phyloP scores from a whole-genome alignment of 768 basidiomycete genomes.

The Daedaleopsis sinensis region DNA sequence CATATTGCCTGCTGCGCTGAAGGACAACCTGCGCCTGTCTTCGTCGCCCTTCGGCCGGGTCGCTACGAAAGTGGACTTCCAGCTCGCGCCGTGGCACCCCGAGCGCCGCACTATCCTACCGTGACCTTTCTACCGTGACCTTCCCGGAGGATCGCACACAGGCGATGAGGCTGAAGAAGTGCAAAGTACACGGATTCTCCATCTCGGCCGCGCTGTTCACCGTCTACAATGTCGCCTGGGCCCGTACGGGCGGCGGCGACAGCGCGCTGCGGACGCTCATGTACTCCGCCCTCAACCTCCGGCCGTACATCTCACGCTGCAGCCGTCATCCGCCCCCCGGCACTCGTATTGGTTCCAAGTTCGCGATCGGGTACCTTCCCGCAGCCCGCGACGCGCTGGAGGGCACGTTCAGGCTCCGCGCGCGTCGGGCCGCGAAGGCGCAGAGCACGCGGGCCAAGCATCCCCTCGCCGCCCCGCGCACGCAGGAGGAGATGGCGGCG shows the following conservation, averaged over 20 bases:
- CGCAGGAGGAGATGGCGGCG: too few species aligned
- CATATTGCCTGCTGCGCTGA: conserved; percentile 49
- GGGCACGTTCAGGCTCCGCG: conserved; percentile 74
- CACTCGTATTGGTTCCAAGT: conserved; percentile 82
- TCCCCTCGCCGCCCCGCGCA: too few species aligned
- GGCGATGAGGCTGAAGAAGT: conserved; percentile 63
- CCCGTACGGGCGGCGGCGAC: conserved; percentile 46
- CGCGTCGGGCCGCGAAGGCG: conserved; percentile 65
- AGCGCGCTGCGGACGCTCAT: conserved; percentile 70
- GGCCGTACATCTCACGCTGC: conserved; percentile 57
- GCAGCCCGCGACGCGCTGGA: conserved; percentile 34
- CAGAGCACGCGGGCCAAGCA: too few species aligned
- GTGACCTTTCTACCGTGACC: conserved; percentile 69
- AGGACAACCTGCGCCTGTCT: conserved; percentile 46
- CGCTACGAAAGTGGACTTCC: conserved; percentile 59
- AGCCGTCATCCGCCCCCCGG: conserved; percentile 33
- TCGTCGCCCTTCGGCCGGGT: conserved; percentile 42
- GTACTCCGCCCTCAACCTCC: conserved; percentile 84
- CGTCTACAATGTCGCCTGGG: conserved; percentile 76
- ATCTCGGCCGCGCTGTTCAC: conserved; percentile 79
- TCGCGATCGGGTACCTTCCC: conserved; percentile 78
- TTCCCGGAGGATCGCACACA: conserved; percentile 60
- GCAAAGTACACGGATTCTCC: conserved; percentile 72
- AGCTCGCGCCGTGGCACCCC: conserved; percentile 48
- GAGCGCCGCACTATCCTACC: conserved; percentile 63